Conservation (phyloP, 2,329 filamentous ascomycete species). For the Sarocladium strictum region DNA sequence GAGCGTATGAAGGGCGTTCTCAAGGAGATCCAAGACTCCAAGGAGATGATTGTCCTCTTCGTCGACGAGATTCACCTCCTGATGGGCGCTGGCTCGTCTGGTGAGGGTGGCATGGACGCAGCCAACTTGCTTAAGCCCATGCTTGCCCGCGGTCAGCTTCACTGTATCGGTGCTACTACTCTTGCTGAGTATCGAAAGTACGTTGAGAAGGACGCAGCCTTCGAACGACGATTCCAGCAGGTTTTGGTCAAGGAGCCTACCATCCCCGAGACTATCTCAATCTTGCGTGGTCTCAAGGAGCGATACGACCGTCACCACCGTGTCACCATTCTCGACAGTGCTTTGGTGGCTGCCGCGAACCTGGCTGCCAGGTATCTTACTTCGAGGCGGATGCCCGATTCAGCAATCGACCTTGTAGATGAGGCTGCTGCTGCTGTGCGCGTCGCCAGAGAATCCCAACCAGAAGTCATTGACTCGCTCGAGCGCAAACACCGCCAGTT, state of each 20-base stretch:
- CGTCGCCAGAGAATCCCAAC: constrained; percentile 92
- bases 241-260: constrained; percentile 93
- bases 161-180: constrained; percentile 97
- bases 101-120: constrained; percentile 97
- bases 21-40: constrained; percentile 91
- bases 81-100: constrained; percentile 92
- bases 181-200: constrained; percentile 96
- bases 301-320: constrained; percentile 98
- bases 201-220: constrained; percentile 96
- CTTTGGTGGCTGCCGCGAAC: constrained; percentile 85
- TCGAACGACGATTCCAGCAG: constrained; percentile 97
- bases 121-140: constrained; percentile 97
- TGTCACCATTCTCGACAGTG: constrained; percentile 91
- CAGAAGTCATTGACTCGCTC: constrained; percentile 89
- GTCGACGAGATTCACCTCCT: constrained; percentile 98
- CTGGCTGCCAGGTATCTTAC: constrained; percentile 93
- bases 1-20: constrained; percentile 98
- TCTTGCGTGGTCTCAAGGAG: constrained; percentile 96
- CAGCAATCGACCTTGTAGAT: constrained; percentile 92
- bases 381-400: constrained; percentile 84
- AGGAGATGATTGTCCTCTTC: constrained; percentile 95
- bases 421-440: constrained; percentile 95
- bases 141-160: constrained; percentile 91
- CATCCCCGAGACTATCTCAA: constrained; percentile 87
- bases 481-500: constrained; percentile 86